A percentile compares a stretch with the other conserved stretches of the same genome.
phyloP scores from a whole-genome alignment of 2,329 filamentous ascomycete species.

The Lasiodiplodia hormozganensis region DNA sequence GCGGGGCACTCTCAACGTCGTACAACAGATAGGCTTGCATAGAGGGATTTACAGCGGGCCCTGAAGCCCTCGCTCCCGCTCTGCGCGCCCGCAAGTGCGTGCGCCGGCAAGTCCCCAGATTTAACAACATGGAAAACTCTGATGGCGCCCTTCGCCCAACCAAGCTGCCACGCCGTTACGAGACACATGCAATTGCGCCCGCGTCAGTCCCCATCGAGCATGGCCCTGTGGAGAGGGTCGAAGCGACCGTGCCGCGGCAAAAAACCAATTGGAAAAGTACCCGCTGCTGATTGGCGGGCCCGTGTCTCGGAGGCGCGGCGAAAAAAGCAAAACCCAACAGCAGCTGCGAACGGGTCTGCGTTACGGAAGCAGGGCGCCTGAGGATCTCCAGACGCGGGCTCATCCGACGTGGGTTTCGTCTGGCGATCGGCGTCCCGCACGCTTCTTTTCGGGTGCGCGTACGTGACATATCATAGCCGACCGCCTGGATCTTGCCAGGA shows the following conservation, averaged over 20 bases:
- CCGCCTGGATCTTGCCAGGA: slow-evolving; percentile 3
- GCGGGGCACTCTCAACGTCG: slow-evolving; percentile 5
- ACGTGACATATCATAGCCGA: slow-evolving; percentile 13
- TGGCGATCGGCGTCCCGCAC: slow-evolving; percentile 11
- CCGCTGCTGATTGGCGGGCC: slow-evolving; percentile 4
- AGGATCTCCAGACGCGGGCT: slow-evolving; percentile 20
- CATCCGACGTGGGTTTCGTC: slow-evolving; percentile 12
- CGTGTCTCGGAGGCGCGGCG: neutral
- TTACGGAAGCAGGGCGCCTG: slow-evolving; percentile 5
- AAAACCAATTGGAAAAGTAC: neutral
- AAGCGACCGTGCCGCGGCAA: slow-evolving; percentile 12
- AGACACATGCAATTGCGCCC: neutral
- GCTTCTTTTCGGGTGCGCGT: slow-evolving; percentile 1
- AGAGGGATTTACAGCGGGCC: slow-evolving; percentile 1
- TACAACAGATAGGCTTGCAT: neutral
- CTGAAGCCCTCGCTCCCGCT: neutral
- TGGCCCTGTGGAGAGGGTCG: slow-evolving; percentile 2
- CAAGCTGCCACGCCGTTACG: slow-evolving; percentile 2
- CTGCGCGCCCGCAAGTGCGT: slow-evolving; percentile 6
- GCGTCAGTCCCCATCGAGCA: neutral
- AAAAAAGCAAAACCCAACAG: slow-evolving; percentile 3
- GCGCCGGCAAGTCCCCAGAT: slow-evolving; percentile 13
- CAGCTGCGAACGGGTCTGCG: slow-evolving; percentile 2
- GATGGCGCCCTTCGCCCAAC: slow-evolving; percentile 6
- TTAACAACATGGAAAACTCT: slow-evolving; percentile 12